A percentile compares a stretch with the other conserved stretches of the same genome.
phyloP scores from a whole-genome alignment of 495 filamentous ascomycete species.

The Daldinia concentrica region DNA sequence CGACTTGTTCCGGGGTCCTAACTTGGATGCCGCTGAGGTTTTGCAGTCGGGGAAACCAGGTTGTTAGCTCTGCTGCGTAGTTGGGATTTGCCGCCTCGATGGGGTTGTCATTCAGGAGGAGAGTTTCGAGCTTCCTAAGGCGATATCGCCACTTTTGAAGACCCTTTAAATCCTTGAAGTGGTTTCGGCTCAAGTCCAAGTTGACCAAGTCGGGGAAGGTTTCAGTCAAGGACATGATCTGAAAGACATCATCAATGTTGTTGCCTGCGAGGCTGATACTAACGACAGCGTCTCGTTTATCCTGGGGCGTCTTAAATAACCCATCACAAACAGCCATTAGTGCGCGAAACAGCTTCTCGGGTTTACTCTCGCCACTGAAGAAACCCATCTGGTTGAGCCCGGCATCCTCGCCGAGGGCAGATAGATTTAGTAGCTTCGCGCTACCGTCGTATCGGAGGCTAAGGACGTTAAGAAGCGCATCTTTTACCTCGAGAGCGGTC shows the following conservation, averaged over 20 bases:
- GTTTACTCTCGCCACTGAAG: slow-evolving; percentile 73
- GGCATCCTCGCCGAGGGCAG: slow-evolving; percentile 73
- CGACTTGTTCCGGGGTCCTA: slow-evolving; percentile 72
- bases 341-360: slow-evolving; percentile 88
- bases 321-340: slow-evolving; percentile 82
- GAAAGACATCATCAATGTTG: slow-evolving; percentile 70
- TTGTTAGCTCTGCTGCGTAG: slow-evolving; percentile 74
- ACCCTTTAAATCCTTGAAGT: slow-evolving; percentile 72
- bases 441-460: slow-evolving; percentile 72
- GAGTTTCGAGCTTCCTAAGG: slow-evolving; percentile 78
- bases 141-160: slow-evolving; percentile 79
- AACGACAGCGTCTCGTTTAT: slow-evolving; percentile 75
- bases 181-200: slow-evolving; percentile 84
- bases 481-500: slow-evolving; percentile 56
- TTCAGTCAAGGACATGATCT: slow-evolving; percentile 74
- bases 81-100: slow-evolving; percentile 67
- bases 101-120: slow-evolving; percentile 80
- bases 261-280: slow-evolving; percentile 84
- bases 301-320: slow-evolving; percentile 69
- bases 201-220: slow-evolving; percentile 85
- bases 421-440: slow-evolving; percentile 81
- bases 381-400: slow-evolving; percentile 75
- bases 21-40: slow-evolving; percentile 76
- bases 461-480: slow-evolving; percentile 65
- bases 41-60: slow-evolving; percentile 82